Percentiles rank a stretch among this genome's conserved stretches.
These are phyloP conservation scores for Tillandsia leiboldiana DNA, from an alignment of 176 grass and related monocot species.

Conservation along the genomic window DNA sequence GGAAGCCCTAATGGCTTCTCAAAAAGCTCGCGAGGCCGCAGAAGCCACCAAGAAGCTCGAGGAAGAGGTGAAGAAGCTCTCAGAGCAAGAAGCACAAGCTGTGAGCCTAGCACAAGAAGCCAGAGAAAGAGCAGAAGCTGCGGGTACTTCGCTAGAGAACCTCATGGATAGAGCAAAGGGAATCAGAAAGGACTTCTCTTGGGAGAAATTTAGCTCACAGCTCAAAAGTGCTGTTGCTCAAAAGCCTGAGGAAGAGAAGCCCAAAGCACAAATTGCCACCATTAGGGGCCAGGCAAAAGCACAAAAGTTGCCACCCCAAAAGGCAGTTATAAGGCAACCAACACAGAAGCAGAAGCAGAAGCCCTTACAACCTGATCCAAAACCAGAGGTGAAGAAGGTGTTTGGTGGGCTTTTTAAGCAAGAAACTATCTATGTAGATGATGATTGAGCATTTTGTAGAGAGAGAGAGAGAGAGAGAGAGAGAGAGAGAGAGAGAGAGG, in stretches of 20 bases:
- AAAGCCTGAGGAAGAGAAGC: slow-evolving; percentile 30
- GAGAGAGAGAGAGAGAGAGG: too few species aligned
- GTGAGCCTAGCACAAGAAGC: slow-evolving; percentile 9
- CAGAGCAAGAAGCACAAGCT: slow-evolving; percentile 12
- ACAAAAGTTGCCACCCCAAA: slow-evolving; percentile 61
- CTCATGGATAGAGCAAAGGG: slow-evolving; percentile 51
- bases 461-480: too few species aligned
- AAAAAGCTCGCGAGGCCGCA: slow-evolving; percentile 32
- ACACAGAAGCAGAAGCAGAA: slow-evolving; percentile 37
- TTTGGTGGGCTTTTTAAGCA: slow-evolving; percentile 90
- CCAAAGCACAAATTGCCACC: slow-evolving; percentile 62
- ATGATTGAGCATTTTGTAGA: slow-evolving; percentile 33
- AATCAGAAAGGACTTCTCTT: slow-evolving; percentile 45
- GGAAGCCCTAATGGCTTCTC: slow-evolving; percentile 25
- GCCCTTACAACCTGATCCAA: slow-evolving; percentile 33
- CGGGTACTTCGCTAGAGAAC: slow-evolving; percentile 31
- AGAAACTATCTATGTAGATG: slow-evolving; percentile 74
- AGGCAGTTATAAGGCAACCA: slow-evolving; percentile 57
- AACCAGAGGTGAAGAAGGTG: slow-evolving; percentile 56
- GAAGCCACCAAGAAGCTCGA: slow-evolving; percentile 30
- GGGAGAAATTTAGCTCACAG: slow-evolving; percentile 67
- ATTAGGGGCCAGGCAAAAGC: slow-evolving; percentile 72
- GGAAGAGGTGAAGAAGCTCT: slow-evolving; percentile 7
- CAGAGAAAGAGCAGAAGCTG: slow-evolving; percentile 16
- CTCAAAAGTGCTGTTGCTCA: slow-evolving; percentile 16